Evolutionary conservation across 1,284 basidiomycete species (phyloP).

Genomic region (Ganoderma boninense): DNA sequence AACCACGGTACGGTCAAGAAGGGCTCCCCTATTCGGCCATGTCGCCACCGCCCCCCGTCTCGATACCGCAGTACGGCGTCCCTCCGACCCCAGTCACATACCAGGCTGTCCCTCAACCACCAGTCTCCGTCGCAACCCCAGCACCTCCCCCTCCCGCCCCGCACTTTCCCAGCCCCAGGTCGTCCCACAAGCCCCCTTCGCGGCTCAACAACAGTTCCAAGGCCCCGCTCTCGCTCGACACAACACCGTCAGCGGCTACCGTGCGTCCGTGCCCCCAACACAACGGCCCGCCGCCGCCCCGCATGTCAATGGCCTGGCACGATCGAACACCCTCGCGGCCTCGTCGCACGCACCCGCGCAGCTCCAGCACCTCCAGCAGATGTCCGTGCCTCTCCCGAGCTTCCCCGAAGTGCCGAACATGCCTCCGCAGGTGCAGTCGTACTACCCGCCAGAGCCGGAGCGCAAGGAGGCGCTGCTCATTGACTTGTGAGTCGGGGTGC

Average conservation of each 20-base stretch:
- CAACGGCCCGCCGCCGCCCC: not conserved
- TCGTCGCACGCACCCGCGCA: conserved; percentile 42
- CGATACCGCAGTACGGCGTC: conserved; percentile 39
- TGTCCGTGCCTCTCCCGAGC: conserved; percentile 55
- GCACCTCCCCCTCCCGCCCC: conserved; percentile 19
- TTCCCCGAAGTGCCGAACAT: conserved; percentile 79
- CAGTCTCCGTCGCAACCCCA: conserved; percentile 20
- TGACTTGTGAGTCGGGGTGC: conserved; percentile 59
- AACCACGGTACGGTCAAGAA: conserved; percentile 24
- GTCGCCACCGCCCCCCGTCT: conserved; percentile 35
- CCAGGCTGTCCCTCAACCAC: conserved; percentile 28
- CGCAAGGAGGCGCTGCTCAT: conserved; percentile 88
- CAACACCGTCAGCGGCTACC: conserved; percentile 48
- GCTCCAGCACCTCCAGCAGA: conserved; percentile 44
- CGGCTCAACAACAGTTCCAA: conserved; percentile 29
- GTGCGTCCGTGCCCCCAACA: conserved; percentile 17
- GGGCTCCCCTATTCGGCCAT: conserved; percentile 25
- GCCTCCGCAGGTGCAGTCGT: conserved; percentile 63
- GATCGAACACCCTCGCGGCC: conserved; percentile 35
- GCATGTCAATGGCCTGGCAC: conserved; percentile 28
- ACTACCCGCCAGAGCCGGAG: conserved; percentile 68
- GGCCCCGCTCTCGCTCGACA: conserved; percentile 47
- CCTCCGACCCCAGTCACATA: conserved; percentile 25
- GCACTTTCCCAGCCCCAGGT: conserved; percentile 24
- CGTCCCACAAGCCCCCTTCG: conserved; percentile 9